phyloP scores from a whole-genome alignment of 202 grass and related monocot genomes.

The Setaria viridis region DNA sequence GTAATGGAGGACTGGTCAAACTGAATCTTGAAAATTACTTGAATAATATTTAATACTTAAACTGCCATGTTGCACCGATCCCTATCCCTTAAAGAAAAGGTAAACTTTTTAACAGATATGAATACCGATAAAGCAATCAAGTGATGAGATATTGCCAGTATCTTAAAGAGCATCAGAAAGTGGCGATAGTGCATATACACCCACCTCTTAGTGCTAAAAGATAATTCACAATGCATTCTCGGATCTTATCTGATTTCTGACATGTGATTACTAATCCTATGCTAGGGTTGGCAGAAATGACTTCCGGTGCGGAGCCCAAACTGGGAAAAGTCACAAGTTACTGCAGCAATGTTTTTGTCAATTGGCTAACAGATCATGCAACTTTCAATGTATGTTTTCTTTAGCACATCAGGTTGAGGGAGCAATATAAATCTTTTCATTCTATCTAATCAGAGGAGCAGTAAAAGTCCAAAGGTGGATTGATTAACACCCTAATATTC shows the following conservation, averaged over 20 bases:
- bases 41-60: constrained; percentile 37
- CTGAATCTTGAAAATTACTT: constrained; percentile 35
- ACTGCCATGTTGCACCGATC: constrained; percentile 17
- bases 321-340: constrained; percentile 12
- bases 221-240: constrained; percentile 28
- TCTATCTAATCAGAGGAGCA: constrained; percentile 34
- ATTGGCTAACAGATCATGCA: background rate
- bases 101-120: constrained; percentile 10
- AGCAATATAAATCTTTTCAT: constrained; percentile 28
- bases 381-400: background rate
- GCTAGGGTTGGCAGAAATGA: constrained; percentile 45
- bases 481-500: constrained; percentile 6
- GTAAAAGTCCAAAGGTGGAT: background rate
- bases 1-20: constrained; percentile 20
- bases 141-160: constrained; percentile 30
- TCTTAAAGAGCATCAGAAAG: background rate
- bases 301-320: background rate
- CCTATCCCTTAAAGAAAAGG: constrained; percentile 17
- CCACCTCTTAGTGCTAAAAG: constrained; percentile 33
- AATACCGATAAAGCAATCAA: background rate
- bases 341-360: background rate
- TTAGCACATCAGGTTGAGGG: background rate
- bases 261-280: constrained; percentile 41
- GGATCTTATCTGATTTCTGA: constrained; percentile 40
- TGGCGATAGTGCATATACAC: constrained; percentile 1